Base-by-base conservation (phyloP, 768 basidiomycete species). In the Leccinum olivaceopallidum region DNA sequence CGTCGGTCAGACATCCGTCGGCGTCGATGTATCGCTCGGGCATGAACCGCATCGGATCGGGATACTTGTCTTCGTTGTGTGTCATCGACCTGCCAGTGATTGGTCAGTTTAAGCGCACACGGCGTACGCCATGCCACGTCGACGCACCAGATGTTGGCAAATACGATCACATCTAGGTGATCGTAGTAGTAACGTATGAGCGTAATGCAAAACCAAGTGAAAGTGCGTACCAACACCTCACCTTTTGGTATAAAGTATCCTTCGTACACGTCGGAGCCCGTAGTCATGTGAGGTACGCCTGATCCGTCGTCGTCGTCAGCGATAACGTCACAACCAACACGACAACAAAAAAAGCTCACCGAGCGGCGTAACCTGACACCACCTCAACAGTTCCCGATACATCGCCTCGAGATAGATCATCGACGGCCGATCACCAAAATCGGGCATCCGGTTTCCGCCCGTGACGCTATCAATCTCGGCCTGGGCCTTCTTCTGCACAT, bases 241-340 rank as follows among this genome's bases (percentile, higher is more conserved):
- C 67, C 68, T 57, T 66, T 69, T 6, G 67, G 67, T 53, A 62
- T 62, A 61, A 65, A 62, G 30, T 58, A 67, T 0, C 65, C 62
- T 24, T 66, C 32, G 37, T 68, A 66, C 22, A 63, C 55, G 55
- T 69, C 67, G 14, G 53, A 22, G 0, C 5, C 60, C 2, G 64
- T 58, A 1, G 67, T 68, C 42, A 65, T 55, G 54, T 77, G 77
- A 4, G 73, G 67, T 1, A 72, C 63, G 6, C 76, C 76, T 67
- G 64, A 49, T 24, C 49, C 22, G 2, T 14, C 48, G 6, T 36
- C 22, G 3, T 14, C 47, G 6, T 36, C 53, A 49, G 26, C 18
- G 12, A 20, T 24, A 24, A 12, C 6, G 2, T 24, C 7, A 32
- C 18, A 22, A 3, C n/a, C n/a, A n/a, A 44, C 9, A 44, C 9